phyloP scores from a whole-genome alignment of 192 early-diverging fungal species.

The Pilaira anomala region DNA sequence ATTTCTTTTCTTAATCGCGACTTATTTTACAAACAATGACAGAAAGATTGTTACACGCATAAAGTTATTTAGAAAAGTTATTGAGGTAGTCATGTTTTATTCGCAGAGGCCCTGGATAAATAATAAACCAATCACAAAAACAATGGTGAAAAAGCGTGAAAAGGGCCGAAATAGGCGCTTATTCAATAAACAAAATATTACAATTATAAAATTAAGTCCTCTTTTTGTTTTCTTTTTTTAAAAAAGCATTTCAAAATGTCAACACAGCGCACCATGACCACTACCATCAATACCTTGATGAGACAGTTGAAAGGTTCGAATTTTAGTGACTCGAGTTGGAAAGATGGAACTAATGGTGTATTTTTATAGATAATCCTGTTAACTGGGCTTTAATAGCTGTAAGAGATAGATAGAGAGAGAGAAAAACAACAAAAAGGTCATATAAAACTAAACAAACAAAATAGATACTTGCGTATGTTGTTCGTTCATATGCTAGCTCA shows the following conservation, averaged over 20 bases:
- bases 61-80: too few species aligned
- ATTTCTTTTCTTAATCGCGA: too few species aligned
- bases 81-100: too few species aligned
- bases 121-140: too few species aligned
- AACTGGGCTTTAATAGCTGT: conserved; percentile 65
- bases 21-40: too few species aligned
- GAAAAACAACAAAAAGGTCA: not conserved
- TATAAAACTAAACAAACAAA: not conserved
- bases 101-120: too few species aligned
- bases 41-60: too few species aligned
- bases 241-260: not conserved
- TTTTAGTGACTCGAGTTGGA: not conserved
- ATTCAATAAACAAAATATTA: too few species aligned
- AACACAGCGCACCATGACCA: not conserved
- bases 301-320: not conserved
- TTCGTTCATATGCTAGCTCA: conserved; percentile 45
- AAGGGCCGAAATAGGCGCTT: too few species aligned
- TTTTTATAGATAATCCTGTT: conserved; percentile 50
- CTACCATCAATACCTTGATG: not conserved
- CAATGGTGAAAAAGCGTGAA: too few species aligned
- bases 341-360: not conserved
- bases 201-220: too few species aligned
- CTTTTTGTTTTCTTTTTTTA: too few species aligned
- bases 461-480: conserved; percentile 48
- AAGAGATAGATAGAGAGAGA: not conserved